A percentile compares a stretch with the other conserved stretches of the same genome.
Evolutionary conservation across 73 alveolate species (phyloP).

Genomic region (Halteria grandinella): DNA sequence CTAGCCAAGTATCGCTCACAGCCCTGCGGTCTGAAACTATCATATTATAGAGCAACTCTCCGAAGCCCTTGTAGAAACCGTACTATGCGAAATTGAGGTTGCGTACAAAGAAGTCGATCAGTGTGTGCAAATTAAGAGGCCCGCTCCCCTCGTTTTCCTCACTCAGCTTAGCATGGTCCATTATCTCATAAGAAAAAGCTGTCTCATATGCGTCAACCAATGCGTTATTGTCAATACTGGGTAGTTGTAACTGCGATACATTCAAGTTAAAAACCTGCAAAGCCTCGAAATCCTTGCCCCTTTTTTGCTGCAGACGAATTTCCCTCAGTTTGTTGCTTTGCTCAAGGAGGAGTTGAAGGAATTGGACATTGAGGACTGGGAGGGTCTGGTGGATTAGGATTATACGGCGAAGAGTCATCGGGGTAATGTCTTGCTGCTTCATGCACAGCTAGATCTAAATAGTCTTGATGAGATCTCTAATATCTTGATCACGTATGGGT

Average conservation of each 20-base stretch:
- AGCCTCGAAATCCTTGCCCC: neutral
- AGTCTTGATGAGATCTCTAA: slow-evolving; percentile 16
- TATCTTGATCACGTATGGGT: neutral
- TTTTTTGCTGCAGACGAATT: neutral
- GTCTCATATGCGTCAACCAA: slow-evolving; percentile 18
- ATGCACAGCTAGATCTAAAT: slow-evolving; percentile 4
- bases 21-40: neutral
- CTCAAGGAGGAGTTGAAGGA: neutral
- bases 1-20: neutral
- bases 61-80: slow-evolving; percentile 24
- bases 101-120: neutral
- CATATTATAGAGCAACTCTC: neutral
- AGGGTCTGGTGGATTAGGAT: neutral
- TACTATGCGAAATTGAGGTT: slow-evolving; percentile 21
- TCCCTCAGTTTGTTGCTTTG: too few relatives aligned
- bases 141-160: neutral
- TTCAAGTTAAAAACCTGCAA: slow-evolving; percentile 1
- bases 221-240: neutral
- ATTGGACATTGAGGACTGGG: slow-evolving; percentile 10
- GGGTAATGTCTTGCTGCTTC: neutral
- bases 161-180: too few relatives aligned
- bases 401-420: neutral
- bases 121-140: neutral
- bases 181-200: neutral
- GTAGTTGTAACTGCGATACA: neutral